Base-by-base conservation (phyloP, 2,329 filamentous ascomycete species). In the Fusarium fracticaudum region DNA sequence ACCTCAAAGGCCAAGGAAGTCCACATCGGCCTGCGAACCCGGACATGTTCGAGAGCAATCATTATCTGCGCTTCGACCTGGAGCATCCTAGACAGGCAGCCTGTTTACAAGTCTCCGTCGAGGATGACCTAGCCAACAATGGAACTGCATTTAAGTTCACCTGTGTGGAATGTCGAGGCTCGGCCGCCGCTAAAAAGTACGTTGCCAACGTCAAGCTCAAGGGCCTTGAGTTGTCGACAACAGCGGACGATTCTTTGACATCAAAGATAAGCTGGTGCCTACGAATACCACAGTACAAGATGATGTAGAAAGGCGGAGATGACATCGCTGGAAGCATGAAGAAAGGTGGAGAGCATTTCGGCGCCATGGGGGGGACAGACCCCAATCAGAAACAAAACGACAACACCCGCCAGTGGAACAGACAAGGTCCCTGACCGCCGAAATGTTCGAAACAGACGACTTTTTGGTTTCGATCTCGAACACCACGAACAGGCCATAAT, bases 151-250 rank as follows among this genome's bases (percentile, higher is more conserved):
- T 40, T 3, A 14, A 20, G 7, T 41, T 14, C 18, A 51, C 29
- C 3, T 5, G 76, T 3, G 12, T 80, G 7, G 76, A 80, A 14
- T 80, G 80, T 33, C 55, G 67, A 22, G 41, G 65, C 2, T 45
- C 31, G 1, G 37, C 60, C 2, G 68, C 75, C 1, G 26, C 37
- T 5, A 15, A 35, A 0, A 18, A 43, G 0, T 79, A 61, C 6
- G 50, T 58, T 1, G 15, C 22, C 5, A 26, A 41, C 4, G 6
- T 35, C 15, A 11, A 17, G 5, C 20, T 12, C 8, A 20, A 40
- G 11, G 22, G 37, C 1, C 26, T 67, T 17, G n/a, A 11, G 10
- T 58, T 6, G 15, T 50, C 6, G 50, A 51, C 7, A 8, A n/a
- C 14, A 0, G 15, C 8, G 10, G 59, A 33, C 6, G 31, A 45